phyloP scores from a whole-genome alignment of 2,329 filamentous ascomycete species.

The Pyrenochaeta sp. region DNA sequence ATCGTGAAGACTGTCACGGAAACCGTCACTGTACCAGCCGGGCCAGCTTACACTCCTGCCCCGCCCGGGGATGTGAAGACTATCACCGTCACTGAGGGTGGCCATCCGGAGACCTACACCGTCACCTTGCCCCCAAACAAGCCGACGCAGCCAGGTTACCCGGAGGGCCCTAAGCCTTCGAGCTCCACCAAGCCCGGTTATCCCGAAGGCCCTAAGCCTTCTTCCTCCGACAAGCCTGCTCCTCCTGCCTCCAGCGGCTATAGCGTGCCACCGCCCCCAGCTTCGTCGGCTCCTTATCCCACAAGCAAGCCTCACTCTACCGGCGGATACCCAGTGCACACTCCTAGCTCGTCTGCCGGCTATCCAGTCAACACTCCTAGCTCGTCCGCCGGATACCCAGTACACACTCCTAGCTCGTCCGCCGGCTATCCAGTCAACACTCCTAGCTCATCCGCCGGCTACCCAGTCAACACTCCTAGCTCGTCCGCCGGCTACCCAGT shows the following conservation, averaged over 20 bases:
- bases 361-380: conserved; percentile 8
- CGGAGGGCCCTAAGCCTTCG: conserved; percentile 14
- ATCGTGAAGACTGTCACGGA: conserved; percentile 37
- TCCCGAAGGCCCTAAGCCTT: conserved; percentile 23
- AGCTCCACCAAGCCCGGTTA: conserved; percentile 12
- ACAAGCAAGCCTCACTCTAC: conserved; percentile 17
- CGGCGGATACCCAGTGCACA: no score
- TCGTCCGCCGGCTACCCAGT: no score
- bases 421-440: conserved; percentile 11
- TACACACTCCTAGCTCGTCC: background rate
- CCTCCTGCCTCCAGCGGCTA: conserved; percentile 11
- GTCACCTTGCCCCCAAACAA: conserved; percentile 25
- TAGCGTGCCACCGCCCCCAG: conserved; percentile 14
- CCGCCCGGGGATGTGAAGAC: conserved; percentile 31
- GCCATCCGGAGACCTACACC: conserved; percentile 30
- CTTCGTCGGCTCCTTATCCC: conserved; percentile 32
- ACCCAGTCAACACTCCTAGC: no score
- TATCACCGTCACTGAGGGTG: conserved; percentile 39
- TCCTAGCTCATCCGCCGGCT: no score
- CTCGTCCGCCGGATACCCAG: background rate
- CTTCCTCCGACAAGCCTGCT: conserved; percentile 6
- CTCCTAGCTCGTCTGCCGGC: background rate
- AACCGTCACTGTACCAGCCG: conserved; percentile 12
- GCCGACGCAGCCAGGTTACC: conserved; percentile 9
- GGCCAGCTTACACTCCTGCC: conserved; percentile 11